These are phyloP conservation scores for Gnomoniopsis sp. DNA, from an alignment of 2,329 filamentous ascomycete species.

Conservation along the genomic window DNA sequence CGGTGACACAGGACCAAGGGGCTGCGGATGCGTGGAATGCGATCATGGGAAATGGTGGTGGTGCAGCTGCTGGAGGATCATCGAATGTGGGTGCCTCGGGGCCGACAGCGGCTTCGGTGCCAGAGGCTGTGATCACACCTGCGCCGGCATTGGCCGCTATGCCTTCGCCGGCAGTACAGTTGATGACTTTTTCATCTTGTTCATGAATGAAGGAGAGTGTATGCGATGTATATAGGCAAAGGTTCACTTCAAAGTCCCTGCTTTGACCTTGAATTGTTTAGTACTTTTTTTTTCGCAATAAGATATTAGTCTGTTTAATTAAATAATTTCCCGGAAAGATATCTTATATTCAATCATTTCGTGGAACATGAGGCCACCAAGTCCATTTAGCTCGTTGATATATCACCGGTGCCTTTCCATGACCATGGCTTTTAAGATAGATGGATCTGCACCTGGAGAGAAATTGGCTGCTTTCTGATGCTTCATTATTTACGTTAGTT, in stretches of 20 bases:
- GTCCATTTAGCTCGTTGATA: too few relatives aligned
- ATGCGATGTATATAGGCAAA: not conserved
- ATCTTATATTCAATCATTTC: too few relatives aligned
- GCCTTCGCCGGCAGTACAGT: not conserved
- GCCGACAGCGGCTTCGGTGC: constrained; percentile 18
- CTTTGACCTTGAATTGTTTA: too few relatives aligned
- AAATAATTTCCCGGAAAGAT: too few relatives aligned
- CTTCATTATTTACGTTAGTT: too few relatives aligned
- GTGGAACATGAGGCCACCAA: too few relatives aligned
- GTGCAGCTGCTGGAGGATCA: constrained; percentile 6
- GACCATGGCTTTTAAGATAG: too few relatives aligned
- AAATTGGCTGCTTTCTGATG: too few relatives aligned
- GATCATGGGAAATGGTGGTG: constrained; percentile 21
- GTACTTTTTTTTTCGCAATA: too few relatives aligned
- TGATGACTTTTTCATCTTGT: not conserved
- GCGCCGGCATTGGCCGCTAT: constrained; percentile 5
- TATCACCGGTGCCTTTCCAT: too few relatives aligned
- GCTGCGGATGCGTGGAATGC: constrained; percentile 32
- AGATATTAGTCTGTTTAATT: too few relatives aligned
- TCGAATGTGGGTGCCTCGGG: not conserved
- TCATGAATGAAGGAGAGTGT: not conserved
- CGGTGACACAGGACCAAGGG: constrained; percentile 28
- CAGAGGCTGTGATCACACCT: constrained; percentile 16
- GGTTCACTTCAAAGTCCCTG: not conserved
- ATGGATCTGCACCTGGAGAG: too few relatives aligned